Conservation (phyloP, 1,284 basidiomycete genomes). For the Omphalotus olearius region DNA sequence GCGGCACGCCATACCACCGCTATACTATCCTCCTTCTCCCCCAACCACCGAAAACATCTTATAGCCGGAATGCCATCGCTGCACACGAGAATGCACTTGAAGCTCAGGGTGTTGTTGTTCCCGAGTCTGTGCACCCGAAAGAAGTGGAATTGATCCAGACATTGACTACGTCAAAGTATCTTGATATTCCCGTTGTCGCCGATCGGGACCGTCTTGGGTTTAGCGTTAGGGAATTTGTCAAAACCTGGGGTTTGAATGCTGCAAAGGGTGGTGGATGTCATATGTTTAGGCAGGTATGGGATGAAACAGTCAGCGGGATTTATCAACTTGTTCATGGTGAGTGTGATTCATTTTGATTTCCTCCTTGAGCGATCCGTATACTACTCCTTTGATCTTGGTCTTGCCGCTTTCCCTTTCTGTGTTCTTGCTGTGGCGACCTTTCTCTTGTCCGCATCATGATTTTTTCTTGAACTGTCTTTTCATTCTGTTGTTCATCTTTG, state of each 20-base stretch:
- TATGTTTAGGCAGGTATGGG: conserved; percentile 85
- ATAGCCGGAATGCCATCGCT: conserved; percentile 24
- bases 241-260: conserved; percentile 43
- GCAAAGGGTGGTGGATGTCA: conserved; percentile 62
- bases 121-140: background rate
- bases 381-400: too few relatives aligned
- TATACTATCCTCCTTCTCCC: conserved; percentile 76
- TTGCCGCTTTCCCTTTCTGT: too few relatives aligned
- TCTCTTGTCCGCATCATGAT: too few relatives aligned
- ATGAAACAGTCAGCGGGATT: conserved; percentile 59
- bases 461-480: conserved; percentile 4
- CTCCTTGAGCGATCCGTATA: too few relatives aligned
- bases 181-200: conserved; percentile 34
- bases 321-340: conserved; percentile 67
- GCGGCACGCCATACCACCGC: conserved; percentile 83
- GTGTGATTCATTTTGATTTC: conserved; percentile 26
- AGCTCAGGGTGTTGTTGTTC: too few relatives aligned
- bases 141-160: conserved; percentile 1
- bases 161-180: conserved; percentile 33
- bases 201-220: conserved; percentile 48
- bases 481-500: conserved; percentile 4
- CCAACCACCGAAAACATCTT: conserved; percentile 43
- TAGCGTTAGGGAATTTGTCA: conserved; percentile 60
- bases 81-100: too few relatives aligned
- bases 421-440: too few relatives aligned